Base-by-base conservation (phyloP, 495 filamentous ascomycete species). In the Penicillium psychrofluorescens region DNA sequence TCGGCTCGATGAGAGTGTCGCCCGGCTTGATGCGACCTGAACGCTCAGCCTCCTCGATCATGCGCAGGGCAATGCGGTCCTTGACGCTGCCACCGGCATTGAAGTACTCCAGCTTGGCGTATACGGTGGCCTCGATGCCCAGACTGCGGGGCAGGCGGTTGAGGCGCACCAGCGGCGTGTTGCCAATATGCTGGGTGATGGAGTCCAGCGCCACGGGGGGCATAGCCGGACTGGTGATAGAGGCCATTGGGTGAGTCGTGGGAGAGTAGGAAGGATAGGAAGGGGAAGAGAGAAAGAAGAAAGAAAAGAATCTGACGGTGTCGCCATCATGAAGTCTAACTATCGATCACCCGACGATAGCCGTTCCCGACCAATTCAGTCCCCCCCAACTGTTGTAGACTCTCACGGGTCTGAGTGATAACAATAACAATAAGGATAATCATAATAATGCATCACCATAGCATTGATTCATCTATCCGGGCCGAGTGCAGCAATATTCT, bases 41-140 rank as follows among this genome's bases (percentile, higher is more conserved):
- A 48, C 78, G 79, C 70, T 99, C 92, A 8, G 92, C 92, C 63
- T 89, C 88, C 63, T 99, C 90, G 49, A 99, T 86, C 92, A 99
- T 99, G 56, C 94, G 86, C 58, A 92, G 66, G 13, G 92, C 92
- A 62, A 99, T 97, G 45, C 92, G 79, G 66, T 99, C 92, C 64
- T 99, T 99, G 55, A 99, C 90, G 64, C 88, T 95, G 43, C 92
- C 92, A 51, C 94, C 92, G 8, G 94, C 91, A 75, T 95, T 97
- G 77, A 97, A 97, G 46, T 88, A 85, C 63, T 99, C 92, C 43
- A 89, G 76, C 63, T 99, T 99, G 38, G 86, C 94, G 67, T 91
- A 99, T 31, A 99, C 83, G 34, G 88, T 83, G 44, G 83, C 81
- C 62, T 95, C 79, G 56, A 99, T 90, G 31, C 90, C 90, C 8